A percentile compares a stretch with the other conserved stretches of the same genome.
Conservation (phyloP, 1,139 yeast genomes). For the Saccharomycopsis phalli region DNA sequence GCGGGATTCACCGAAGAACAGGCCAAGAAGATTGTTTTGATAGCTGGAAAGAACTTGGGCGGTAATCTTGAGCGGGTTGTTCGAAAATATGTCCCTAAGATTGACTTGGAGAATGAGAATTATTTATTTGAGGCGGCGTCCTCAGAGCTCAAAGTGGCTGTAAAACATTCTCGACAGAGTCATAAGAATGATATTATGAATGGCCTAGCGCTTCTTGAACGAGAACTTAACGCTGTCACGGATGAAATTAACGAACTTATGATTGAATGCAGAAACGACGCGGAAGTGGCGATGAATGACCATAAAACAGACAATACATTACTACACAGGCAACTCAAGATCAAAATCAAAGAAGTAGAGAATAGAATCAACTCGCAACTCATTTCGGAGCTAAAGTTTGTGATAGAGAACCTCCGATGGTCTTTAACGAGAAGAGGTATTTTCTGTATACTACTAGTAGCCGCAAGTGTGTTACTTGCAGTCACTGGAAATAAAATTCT, state of each 20-base stretch:
- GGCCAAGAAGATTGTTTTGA: slow-evolving; percentile 42
- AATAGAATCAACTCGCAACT: slow-evolving; percentile 81
- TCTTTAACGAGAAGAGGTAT: slow-evolving; percentile 85
- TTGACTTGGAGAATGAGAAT: slow-evolving; percentile 76
- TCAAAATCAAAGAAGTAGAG: slow-evolving; percentile 73
- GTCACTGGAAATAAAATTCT: slow-evolving; percentile 18
- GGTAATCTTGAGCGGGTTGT: slow-evolving; percentile 49
- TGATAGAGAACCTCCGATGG: slow-evolving; percentile 88
- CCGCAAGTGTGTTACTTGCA: slow-evolving; percentile 20
- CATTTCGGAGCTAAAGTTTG: slow-evolving; percentile 73
- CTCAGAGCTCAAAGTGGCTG: slow-evolving; percentile 75
- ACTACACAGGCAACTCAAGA: slow-evolving; percentile 58
- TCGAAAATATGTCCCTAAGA: slow-evolving; percentile 50
- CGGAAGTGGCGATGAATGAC: slow-evolving; percentile 78
- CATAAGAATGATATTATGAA: slow-evolving; percentile 64
- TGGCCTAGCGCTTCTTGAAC: slow-evolving; percentile 58
- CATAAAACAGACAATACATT: slow-evolving; percentile 80
- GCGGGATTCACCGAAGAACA: slow-evolving; percentile 46
- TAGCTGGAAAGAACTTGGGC: slow-evolving; percentile 43
- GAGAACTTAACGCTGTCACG: slow-evolving; percentile 60
- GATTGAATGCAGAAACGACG: slow-evolving; percentile 59
- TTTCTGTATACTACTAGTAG: slow-evolving; percentile 40
- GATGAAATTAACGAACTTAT: slow-evolving; percentile 73
- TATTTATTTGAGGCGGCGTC: slow-evolving; percentile 91
- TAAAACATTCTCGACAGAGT: slow-evolving; percentile 61